Base-by-base conservation (phyloP, 345 rosid species). In the Turritis glabra region DNA sequence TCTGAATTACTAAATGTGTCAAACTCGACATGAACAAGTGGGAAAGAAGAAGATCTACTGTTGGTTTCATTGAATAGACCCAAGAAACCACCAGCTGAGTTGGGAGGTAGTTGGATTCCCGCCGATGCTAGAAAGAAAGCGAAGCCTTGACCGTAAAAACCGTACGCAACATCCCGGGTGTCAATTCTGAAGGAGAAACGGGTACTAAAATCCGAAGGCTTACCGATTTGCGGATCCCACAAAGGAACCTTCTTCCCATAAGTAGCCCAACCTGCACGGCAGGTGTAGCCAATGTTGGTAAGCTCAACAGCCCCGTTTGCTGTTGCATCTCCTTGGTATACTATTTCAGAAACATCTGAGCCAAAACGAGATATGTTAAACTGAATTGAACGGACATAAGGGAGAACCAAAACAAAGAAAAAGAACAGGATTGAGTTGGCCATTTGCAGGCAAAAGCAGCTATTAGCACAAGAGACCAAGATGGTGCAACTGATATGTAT, bases 61-160 rank as follows among this genome's bases (percentile, higher is more conserved):
- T 73, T 60, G 8, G 74, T 68, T 26, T 47, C 60, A 47, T 75
- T 82, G 43, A 76, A 80, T 7, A 84, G 63, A 37, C 85, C 88
- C 59, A 84, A 52, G 69, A 50, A 82, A 5, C 88, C 88, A 66
- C 79, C 82, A 25, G 61, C 80, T 15, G 79, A 73, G 64, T 85
- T 80, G 0, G 73, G 80, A 41, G 86, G 84, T 22, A 82, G 10
- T 22, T 68, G 70, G 75, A 57, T 75, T 18, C 63, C 63, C 1
- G 68, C 69, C 0, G 83, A 83, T 29, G 81, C 80, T 7, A 83
- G 54, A 51, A 83, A 83, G 66, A 77, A 80, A 21, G 54, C 37
- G 3, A 78, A 53, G 13, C 81, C 78, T 0, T 78, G 74, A 61
- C 78, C 81, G 12, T 67, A 78, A 0, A 3, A n/a, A 38, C 46